Base-by-base conservation (phyloP, 2,329 filamentous ascomycete species). In the Nemania diffusa region DNA sequence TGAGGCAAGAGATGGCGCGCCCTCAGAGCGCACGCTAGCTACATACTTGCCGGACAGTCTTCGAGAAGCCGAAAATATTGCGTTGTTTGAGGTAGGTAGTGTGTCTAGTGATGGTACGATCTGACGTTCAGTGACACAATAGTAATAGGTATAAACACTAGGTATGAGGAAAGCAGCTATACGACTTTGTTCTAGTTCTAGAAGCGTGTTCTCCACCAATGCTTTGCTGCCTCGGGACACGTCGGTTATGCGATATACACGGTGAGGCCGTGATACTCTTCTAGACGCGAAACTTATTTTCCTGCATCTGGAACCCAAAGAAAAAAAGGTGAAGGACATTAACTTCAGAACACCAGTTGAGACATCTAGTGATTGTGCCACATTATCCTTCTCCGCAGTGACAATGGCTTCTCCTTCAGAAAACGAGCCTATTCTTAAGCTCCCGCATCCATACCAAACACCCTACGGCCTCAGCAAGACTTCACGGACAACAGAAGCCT, bases 371-470 rank as follows among this genome's bases (percentile, higher is more conserved):
- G 29, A 40, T 53, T 48, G 17, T 40, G 17, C 26, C 11, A 20
- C 52, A 59, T 22, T n/a, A 26, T 37, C 29, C 29, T 48, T 15
- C 22, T 20, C 20, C 17, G 11, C 15, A 58, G 34, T 51, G 64
- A 64, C 57, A 61, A 78, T 77, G 75, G 65, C 72, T 34, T 56
- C 68, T 24, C 48, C 72, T 46, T 68, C 72, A 50, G 60, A 72
- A 8, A 73, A 78, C 63, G 80, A 84, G 71, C 79, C 78, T 24
- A 72, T 84, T 62, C 73, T 85, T 72, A 82, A 81, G 78, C 82
- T 85, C 40, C 84, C 84, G 62, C 82, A 85, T 70, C 84, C 84
- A 1, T 85, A 85, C 74, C 79, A 81, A 46, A 81, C 81, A 42
- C 79, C 83, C 60, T 85, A 84, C 74, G 73, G 77, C 8, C 72